Conservation (phyloP, 2,329 filamentous ascomycete species). For the Claviceps sorghi region DNA sequence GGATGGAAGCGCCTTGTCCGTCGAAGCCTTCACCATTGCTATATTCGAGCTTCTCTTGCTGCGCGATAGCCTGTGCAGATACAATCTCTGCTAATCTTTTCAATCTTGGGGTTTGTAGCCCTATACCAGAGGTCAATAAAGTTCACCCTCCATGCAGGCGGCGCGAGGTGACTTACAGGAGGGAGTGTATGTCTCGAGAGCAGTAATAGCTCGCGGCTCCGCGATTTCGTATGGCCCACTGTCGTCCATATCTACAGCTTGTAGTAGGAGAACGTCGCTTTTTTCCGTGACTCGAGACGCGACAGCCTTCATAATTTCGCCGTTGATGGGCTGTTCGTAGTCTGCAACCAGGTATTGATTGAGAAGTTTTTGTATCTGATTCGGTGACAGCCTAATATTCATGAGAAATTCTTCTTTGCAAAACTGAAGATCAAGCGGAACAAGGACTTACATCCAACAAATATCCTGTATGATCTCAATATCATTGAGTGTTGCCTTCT, state of each 20-base stretch:
- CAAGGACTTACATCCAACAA: slow-evolving; percentile 82
- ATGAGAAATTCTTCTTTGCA: neutral
- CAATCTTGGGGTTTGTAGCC: slow-evolving; percentile 88
- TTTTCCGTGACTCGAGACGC: slow-evolving; percentile 95
- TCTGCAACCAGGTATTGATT: slow-evolving; percentile 98
- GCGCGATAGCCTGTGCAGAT: slow-evolving; percentile 86
- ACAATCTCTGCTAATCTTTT: slow-evolving; percentile 98
- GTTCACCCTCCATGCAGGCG: neutral
- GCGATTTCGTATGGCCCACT: slow-evolving; percentile 97
- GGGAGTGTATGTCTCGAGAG: slow-evolving; percentile 93
- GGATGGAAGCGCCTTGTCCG: slow-evolving; percentile 30
- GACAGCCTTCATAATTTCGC: slow-evolving; percentile 99
- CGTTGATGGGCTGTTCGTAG: slow-evolving; percentile 98
- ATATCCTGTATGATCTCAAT: slow-evolving; percentile 99
- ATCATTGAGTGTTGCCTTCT: slow-evolving; percentile 97
- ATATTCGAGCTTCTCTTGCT: slow-evolving; percentile 72
- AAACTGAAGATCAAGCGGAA: neutral
- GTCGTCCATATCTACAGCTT: slow-evolving; percentile 97
- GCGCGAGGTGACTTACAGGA: slow-evolving; percentile 52
- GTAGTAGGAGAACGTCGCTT: slow-evolving; percentile 84
- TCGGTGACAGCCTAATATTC: slow-evolving; percentile 66
- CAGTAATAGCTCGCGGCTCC: slow-evolving; percentile 88
- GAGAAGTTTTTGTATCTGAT: slow-evolving; percentile 96
- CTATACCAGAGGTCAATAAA: slow-evolving; percentile 30
- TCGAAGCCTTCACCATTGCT: slow-evolving; percentile 30